These are phyloP conservation scores for Streptanthus diversifolius DNA, from an alignment of 345 rosid genomes.

Conservation along the genomic window DNA sequence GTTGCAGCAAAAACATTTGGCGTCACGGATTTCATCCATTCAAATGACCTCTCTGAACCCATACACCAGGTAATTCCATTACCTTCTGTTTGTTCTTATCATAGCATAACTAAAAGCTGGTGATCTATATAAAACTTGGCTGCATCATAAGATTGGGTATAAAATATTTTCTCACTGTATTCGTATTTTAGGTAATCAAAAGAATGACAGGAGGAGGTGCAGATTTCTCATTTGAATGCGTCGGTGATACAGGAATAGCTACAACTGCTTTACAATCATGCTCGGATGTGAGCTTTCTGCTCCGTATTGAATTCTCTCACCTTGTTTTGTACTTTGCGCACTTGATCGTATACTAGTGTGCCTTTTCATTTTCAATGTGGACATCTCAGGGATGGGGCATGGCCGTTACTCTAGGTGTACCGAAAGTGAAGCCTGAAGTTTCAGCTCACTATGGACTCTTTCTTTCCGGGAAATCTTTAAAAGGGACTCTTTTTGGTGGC, in stretches of 20 bases:
- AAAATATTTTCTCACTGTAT: not conserved
- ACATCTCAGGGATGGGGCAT: constrained; percentile 80
- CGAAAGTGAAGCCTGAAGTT: constrained; percentile 71
- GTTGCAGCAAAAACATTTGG: constrained; percentile 82
- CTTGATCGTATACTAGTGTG: not conserved
- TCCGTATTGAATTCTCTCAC: not conserved
- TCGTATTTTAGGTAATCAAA: constrained; percentile 59
- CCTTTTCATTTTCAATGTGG: not conserved
- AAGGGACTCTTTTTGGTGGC: constrained; percentile 81
- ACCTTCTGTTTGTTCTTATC: not conserved
- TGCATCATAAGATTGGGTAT: not conserved
- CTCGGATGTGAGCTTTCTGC: constrained; percentile 54
- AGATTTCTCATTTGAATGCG: constrained; percentile 85
- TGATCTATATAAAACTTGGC: not conserved
- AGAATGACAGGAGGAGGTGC: constrained; percentile 79
- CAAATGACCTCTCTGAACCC: constrained; percentile 65
- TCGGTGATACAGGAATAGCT: constrained; percentile 66
- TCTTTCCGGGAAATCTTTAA: constrained; percentile 69
- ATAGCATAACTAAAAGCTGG: not conserved
- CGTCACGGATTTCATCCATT: constrained; percentile 66
- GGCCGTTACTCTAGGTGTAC: constrained; percentile 88
- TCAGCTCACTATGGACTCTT: constrained; percentile 72
- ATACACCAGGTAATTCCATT: constrained; percentile 59
- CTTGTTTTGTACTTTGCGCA: not conserved
- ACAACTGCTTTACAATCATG: constrained; percentile 86